Evolutionary conservation across 768 basidiomycete genomes (phyloP).

Genomic region (Boletus coccyginus): DNA sequence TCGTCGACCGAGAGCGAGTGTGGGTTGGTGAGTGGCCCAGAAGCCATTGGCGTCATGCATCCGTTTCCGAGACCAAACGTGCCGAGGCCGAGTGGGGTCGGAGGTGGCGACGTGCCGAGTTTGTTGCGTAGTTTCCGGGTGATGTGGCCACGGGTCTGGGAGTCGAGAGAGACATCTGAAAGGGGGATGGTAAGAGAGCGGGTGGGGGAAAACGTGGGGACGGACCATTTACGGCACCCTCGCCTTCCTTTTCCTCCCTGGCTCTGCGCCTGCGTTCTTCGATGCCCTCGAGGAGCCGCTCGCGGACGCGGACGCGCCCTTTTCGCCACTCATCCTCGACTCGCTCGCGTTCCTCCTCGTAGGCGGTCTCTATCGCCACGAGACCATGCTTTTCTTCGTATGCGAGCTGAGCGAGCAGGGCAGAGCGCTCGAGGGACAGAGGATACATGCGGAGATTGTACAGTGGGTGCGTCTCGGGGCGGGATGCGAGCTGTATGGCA

Average conservation of each 20-base stretch:
- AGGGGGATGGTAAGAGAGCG: constrained; percentile 1
- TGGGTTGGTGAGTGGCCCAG: constrained; percentile 72
- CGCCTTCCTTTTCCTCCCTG: constrained; percentile 86
- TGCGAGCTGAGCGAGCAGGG: constrained; percentile 62
- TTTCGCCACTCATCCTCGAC: constrained; percentile 83
- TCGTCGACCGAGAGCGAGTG: constrained; percentile 86
- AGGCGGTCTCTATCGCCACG: constrained; percentile 65
- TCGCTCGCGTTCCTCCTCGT: constrained; percentile 72
- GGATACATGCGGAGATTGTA: constrained; percentile 76
- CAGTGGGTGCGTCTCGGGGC: constrained; percentile 60
- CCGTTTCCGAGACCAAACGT: constrained; percentile 36
- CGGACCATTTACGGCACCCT: constrained; percentile 71
- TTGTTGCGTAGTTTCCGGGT: constrained; percentile 86
- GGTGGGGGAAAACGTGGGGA: constrained; percentile 9
- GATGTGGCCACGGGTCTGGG: constrained; percentile 74
- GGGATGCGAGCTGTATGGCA: constrained; percentile 60
- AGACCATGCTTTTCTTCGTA: constrained; percentile 68
- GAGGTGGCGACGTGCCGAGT: constrained; percentile 72
- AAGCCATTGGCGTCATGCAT: constrained; percentile 55
- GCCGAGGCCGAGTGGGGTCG: constrained; percentile 56
- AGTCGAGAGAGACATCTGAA: constrained; percentile 71
- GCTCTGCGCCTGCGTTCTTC: constrained; percentile 78
- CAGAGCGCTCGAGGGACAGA: constrained; percentile 71
- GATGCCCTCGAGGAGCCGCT: constrained; percentile 78
- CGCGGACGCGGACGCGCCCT: constrained; percentile 71